A percentile compares a stretch with the other conserved stretches of the same genome.
Evolutionary conservation across 352 stramenopile genomes (phyloP).

Genomic region (Phytophthora sansomeana): DNA sequence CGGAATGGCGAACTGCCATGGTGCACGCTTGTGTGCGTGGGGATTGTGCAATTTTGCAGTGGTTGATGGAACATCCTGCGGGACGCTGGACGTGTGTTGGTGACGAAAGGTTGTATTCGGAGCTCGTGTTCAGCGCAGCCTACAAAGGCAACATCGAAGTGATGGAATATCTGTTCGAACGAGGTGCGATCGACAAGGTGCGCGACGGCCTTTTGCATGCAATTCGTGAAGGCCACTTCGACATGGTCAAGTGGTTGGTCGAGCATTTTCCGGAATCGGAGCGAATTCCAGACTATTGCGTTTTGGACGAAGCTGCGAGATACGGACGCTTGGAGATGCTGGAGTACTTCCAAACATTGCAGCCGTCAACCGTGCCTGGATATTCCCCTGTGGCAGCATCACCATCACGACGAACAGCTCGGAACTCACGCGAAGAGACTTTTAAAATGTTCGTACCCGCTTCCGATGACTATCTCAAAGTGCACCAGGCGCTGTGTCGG

Average conservation of each 20-base stretch:
- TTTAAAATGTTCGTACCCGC: constrained; percentile 20
- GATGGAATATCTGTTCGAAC: constrained; percentile 23
- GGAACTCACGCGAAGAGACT: constrained; percentile 14
- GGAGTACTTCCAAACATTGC: constrained; percentile 18
- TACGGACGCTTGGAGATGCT: constrained; percentile 28
- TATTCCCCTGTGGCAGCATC: neutral
- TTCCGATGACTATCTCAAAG: constrained; percentile 20
- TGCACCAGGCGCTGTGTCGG: constrained; percentile 11
- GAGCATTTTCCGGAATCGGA: constrained; percentile 22
- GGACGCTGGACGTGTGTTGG: constrained; percentile 17
- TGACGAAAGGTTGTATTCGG: constrained; percentile 17
- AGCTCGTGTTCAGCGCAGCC: constrained; percentile 18
- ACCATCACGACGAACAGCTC: constrained; percentile 7
- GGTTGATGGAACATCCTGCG: constrained; percentile 28
- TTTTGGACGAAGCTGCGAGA: constrained; percentile 26
- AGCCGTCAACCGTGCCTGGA: neutral
- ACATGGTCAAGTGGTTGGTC: constrained; percentile 23
- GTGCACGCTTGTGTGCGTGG: constrained; percentile 22
- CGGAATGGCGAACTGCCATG: constrained; percentile 24
- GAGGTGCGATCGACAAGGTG: constrained; percentile 15
- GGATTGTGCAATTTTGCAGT: constrained; percentile 15
- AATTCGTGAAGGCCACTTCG: constrained; percentile 15
- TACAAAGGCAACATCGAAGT: constrained; percentile 15
- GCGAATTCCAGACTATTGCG: constrained; percentile 22
- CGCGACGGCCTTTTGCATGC: constrained; percentile 13